Evolutionary conservation across 768 basidiomycete genomes (phyloP).

Genomic region (Boletus sp.): DNA sequence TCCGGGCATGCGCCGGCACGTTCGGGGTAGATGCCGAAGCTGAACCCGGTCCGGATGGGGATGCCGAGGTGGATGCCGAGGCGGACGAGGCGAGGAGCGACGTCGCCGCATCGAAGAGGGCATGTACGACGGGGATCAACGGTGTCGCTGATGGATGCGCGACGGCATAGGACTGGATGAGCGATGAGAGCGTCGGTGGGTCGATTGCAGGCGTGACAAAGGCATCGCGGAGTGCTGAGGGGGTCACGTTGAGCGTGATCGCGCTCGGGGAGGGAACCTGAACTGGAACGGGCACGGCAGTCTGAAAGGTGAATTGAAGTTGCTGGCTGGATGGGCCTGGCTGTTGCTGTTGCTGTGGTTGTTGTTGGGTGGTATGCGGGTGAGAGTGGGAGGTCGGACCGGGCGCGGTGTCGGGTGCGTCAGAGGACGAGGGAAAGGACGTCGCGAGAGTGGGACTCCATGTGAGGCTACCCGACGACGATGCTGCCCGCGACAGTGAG

Average conservation of each 20-base stretch:
- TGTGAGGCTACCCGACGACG: conserved; percentile 27
- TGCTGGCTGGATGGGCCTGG: conserved; percentile 32
- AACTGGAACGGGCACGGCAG: conserved; percentile 43
- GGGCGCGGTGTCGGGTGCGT: conserved; percentile 11
- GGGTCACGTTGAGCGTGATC: conserved; percentile 29
- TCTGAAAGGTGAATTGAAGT: conserved; percentile 44
- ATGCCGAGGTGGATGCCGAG: conserved; percentile 31
- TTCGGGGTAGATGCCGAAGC: conserved; percentile 22
- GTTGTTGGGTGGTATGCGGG: conserved; percentile 1
- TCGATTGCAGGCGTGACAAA: conserved; percentile 40
- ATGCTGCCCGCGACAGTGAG: conserved; percentile 3
- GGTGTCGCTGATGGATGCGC: conserved; percentile 49
- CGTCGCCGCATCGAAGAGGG: conserved; percentile 51
- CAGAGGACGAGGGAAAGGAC: conserved; percentile 32
- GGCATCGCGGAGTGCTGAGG: conserved; percentile 30
- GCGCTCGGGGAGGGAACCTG: conserved; percentile 13
- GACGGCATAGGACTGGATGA: conserved; percentile 49
- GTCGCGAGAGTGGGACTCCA: conserved; percentile 40
- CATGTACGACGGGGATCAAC: conserved; percentile 46
- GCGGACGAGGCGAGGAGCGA: conserved; percentile 20
- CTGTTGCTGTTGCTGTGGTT: conserved; percentile 27
- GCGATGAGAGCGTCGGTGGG: conserved; percentile 45
- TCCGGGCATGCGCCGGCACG: background rate
- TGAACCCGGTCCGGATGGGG: conserved; percentile 35
- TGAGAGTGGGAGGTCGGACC: conserved; percentile 35